Base-by-base conservation (phyloP, 2,329 filamentous ascomycete genomes). In the Aureobasidium sp. region DNA sequence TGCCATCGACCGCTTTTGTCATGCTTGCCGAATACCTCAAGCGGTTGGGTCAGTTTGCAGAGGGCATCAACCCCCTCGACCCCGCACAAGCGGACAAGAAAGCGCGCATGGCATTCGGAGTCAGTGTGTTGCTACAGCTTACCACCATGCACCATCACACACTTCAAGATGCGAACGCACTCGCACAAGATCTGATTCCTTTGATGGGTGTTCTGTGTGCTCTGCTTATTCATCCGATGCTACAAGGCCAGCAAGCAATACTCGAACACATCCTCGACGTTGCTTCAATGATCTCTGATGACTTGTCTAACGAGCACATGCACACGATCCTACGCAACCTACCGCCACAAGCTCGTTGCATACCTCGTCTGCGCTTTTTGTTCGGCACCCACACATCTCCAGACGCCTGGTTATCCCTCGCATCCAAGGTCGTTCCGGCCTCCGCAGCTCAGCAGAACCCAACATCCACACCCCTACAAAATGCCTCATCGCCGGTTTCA, bases 231-330 rank as follows among this genome's bases (percentile, higher is more conserved):
- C 70, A 76, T 49, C 69, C 74, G 0, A 65, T 64, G 11, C 66
- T 78, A n/a, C 71, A 72, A 54, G 60, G 62, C 8, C 70, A 70
- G 35, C 71, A 70, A 13, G 61, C 64, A 2, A 71, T 72, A 5
- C 66, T 71, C 1, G 74, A 78, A 60, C 71, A 74, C 61, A 65
- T 78, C 21, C 74, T 76, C 64, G 77, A 79, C 62, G 70, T 77
- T 7, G 71, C 75, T 17, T 69, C 73, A 1, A 63, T 71, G 23
- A 66, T 79, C 15, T 74, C 74, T 17, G 77, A 79, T 59, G 65
- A 64, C 38, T 63, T 79, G 5, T 69, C 74, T 0, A 69, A 74
- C 27, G 73, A 75, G 23, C 67, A 70, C 5, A 71, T 77, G 15
- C 66, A 65, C 13, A 59, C 49, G 19, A 53, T 72, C 67, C 60